phyloP scores from a whole-genome alignment of 495 filamentous ascomycete genomes.

The Penicilliopsis zonata region DNA sequence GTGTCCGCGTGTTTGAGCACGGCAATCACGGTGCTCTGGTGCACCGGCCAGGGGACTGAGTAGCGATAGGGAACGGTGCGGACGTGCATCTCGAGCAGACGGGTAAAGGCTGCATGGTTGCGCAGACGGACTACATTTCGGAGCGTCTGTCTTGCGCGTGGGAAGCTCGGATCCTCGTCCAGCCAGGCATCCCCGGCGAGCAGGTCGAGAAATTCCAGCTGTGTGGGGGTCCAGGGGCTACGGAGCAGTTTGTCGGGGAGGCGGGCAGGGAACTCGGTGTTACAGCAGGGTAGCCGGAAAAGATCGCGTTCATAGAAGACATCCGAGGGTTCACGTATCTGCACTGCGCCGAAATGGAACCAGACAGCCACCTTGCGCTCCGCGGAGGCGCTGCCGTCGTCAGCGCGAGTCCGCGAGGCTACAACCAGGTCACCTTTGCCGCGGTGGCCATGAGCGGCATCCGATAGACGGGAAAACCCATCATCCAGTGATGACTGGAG shows the following conservation, averaged over 20 bases:
- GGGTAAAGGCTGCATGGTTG: constrained; percentile 18
- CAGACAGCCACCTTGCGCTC: constrained; percentile 15
- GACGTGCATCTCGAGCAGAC: constrained; percentile 17
- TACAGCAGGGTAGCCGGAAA: constrained; percentile 20
- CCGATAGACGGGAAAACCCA: constrained; percentile 9
- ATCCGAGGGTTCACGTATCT: constrained; percentile 14
- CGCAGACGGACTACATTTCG: constrained; percentile 24
- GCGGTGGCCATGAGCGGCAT: constrained; percentile 10
- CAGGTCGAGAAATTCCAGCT: constrained; percentile 29
- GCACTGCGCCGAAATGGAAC: constrained; percentile 25
- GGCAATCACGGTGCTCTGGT: constrained; percentile 12
- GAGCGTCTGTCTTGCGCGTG: constrained; percentile 12
- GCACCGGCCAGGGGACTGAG: constrained; percentile 20
- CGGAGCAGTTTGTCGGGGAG: constrained; percentile 31
- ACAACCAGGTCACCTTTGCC: constrained; percentile 23
- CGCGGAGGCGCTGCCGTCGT: not conserved
- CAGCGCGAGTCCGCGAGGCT: constrained; percentile 3
- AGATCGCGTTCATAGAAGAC: constrained; percentile 16
- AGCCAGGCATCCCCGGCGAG: constrained; percentile 21
- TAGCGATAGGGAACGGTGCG: constrained; percentile 19
- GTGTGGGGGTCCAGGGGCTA: constrained; percentile 28
- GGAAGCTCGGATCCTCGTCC: constrained; percentile 15
- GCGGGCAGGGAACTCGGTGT: constrained; percentile 9
- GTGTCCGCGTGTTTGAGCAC: constrained; percentile 15
- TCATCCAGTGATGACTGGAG: constrained; percentile 9